phyloP scores from a whole-genome alignment of 2,329 filamentous ascomycete species.

The Exophiala mesophila region DNA sequence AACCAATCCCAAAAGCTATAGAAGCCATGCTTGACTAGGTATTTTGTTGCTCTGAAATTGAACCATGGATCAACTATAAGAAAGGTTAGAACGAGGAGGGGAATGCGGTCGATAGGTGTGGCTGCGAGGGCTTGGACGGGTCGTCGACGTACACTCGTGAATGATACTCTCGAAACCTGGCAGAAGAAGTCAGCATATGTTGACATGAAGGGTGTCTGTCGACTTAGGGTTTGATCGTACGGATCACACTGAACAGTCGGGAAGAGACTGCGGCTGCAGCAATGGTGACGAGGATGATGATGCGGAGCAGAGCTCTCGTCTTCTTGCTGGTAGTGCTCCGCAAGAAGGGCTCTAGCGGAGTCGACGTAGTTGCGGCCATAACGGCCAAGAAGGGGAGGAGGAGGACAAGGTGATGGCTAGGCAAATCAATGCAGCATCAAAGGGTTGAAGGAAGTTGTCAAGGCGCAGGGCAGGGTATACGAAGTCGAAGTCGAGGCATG shows the following conservation, averaged over 20 bases:
- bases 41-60: conserved; percentile 98
- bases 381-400: conserved; percentile 33
- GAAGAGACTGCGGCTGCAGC: conserved; percentile 87
- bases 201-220: background rate
- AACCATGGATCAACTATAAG: conserved; percentile 94
- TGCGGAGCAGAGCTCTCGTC: conserved; percentile 76
- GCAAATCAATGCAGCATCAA: background rate
- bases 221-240: conserved; percentile 52
- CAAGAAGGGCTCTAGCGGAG: conserved; percentile 54
- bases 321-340: conserved; percentile 75
- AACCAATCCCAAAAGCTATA: conserved; percentile 99
- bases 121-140: conserved; percentile 49
- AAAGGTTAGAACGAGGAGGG: conserved; percentile 26
- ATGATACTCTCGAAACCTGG: conserved; percentile 97
- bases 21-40: conserved; percentile 93
- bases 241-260: conserved; percentile 96
- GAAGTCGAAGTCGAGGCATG: background rate
- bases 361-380: conserved; percentile 38
- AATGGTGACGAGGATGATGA: conserved; percentile 86
- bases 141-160: conserved; percentile 99
- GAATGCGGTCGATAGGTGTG: conserved; percentile 9
- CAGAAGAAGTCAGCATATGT: conserved; percentile 9
- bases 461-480: too few relatives aligned
- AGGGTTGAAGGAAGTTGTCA: too few relatives aligned
- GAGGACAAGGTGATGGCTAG: conserved; percentile 15